Conservation (phyloP, 2,329 filamentous ascomycete genomes). For the Clonostachys chloroleuca region DNA sequence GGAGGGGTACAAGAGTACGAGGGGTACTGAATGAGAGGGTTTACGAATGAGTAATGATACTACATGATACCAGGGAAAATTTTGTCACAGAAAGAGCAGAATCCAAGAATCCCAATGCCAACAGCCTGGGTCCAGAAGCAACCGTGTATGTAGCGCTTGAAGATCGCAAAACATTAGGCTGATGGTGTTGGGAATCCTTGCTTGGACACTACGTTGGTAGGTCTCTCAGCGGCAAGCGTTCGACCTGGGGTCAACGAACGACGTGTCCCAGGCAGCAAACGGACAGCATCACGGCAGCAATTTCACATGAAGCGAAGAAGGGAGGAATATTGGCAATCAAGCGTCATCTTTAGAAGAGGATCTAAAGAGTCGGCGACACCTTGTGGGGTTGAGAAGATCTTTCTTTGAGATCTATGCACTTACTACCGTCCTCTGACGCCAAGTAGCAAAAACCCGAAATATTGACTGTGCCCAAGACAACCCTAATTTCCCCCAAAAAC, state of each 20-base stretch:
- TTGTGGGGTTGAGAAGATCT: conserved; percentile 58
- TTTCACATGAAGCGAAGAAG: conserved; percentile 14
- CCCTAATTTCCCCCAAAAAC: conserved; percentile 19
- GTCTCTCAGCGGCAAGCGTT: no score
- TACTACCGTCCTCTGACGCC: conserved; percentile 56
- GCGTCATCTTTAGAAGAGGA: conserved; percentile 62
- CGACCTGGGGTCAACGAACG: not conserved
- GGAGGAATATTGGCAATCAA: conserved; percentile 75
- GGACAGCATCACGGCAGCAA: conserved; percentile 2
- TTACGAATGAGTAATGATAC: no score
- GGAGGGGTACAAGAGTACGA: conserved; percentile 45
- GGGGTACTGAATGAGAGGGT: not conserved
- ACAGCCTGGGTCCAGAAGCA: not conserved
- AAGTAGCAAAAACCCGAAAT: conserved; percentile 29
- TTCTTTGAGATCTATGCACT: conserved; percentile 55
- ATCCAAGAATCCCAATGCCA: conserved; percentile 1
- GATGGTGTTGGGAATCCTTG: no score
- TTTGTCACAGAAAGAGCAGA: not conserved
- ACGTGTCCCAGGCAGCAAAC: not conserved
- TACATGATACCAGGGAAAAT: conserved; percentile 3
- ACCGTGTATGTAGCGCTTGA: no score
- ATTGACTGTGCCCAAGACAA: conserved; percentile 19
- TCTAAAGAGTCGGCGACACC: conserved; percentile 85
- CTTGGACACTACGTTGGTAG: no score
- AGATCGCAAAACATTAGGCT: no score